Conservation (phyloP, 352 stramenopile genomes). For the Paralagenidium karlingii region DNA sequence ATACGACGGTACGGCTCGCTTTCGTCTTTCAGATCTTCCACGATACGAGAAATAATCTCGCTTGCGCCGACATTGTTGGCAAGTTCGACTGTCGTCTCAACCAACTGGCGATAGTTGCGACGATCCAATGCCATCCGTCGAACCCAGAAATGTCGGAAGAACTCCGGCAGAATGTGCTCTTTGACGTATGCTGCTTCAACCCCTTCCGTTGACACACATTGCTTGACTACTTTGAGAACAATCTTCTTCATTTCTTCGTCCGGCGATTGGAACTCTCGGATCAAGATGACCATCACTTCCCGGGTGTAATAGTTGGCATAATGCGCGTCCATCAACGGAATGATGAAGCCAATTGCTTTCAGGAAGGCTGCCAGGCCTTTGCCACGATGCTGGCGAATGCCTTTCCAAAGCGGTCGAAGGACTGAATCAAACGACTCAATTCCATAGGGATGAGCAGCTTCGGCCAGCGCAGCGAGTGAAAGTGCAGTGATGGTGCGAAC, state of each 20-base stretch:
- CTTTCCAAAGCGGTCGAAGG: conserved; percentile 95
- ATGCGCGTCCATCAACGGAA: conserved; percentile 98
- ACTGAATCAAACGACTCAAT: conserved; percentile 99
- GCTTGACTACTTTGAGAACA: conserved; percentile 93
- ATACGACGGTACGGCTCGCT: conserved; percentile 98
- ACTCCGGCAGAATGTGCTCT: conserved; percentile 96
- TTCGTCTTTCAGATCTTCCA: conserved; percentile 99
- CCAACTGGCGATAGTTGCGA: conserved; percentile 97
- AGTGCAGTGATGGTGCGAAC: conserved; percentile 97
- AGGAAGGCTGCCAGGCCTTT: conserved; percentile 98
- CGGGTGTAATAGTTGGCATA: conserved; percentile 99
- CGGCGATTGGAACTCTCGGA: conserved; percentile 96
- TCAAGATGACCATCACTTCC: conserved; percentile 98
- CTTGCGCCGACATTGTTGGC: conserved; percentile 98
- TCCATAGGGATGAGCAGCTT: conserved; percentile 97
- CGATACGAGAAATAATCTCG: conserved; percentile 96
- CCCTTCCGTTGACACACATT: conserved; percentile 97
- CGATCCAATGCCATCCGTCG: conserved; percentile 96
- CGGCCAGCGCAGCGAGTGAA: conserved; percentile 94
- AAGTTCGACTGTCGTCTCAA: conserved; percentile 98
- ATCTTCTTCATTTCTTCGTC: conserved; percentile 99
- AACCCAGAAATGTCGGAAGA: conserved; percentile 99
- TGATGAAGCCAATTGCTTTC: conserved; percentile 99
- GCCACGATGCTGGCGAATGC: conserved; percentile 94
- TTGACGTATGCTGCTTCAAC: conserved; percentile 97